Evolutionary conservation across 345 rosid species (phyloP).

Genomic region (Boechera retrofracta): DNA sequence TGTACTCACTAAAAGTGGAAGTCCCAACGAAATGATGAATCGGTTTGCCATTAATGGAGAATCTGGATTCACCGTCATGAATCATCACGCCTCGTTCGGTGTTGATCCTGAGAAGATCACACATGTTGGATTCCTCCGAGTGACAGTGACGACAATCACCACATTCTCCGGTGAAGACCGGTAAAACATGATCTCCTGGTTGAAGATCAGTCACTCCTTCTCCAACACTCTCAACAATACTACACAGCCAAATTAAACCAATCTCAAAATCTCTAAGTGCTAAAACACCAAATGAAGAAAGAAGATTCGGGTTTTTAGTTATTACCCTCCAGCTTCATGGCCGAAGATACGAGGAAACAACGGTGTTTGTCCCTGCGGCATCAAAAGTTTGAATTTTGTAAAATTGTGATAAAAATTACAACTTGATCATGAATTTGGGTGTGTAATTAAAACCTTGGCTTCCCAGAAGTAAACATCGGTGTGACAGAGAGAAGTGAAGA

Average conservation of each 20-base stretch:
- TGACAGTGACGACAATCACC: constrained; percentile 72
- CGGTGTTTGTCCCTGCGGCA: constrained; percentile 72
- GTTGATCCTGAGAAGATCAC: constrained; percentile 82
- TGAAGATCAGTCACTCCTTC: constrained; percentile 76
- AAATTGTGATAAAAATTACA: not conserved
- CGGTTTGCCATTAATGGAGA: constrained; percentile 73
- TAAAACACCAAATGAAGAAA: not conserved
- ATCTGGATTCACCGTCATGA: constrained; percentile 68
- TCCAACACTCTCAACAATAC: constrained; percentile 88
- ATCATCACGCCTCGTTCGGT: constrained; percentile 75
- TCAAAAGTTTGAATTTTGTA: not conserved
- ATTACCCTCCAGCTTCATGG: constrained; percentile 89
- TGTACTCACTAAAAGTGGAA: constrained; percentile 84
- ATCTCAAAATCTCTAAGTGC: not conserved
- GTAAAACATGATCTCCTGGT: constrained; percentile 80
- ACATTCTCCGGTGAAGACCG: constrained; percentile 84
- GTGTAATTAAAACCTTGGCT: constrained; percentile 60
- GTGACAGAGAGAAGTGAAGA: constrained; percentile 83
- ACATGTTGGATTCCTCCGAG: constrained; percentile 85
- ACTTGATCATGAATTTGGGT: not conserved
- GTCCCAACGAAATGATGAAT: constrained; percentile 77
- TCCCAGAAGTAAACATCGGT: constrained; percentile 98
- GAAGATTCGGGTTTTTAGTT: not conserved
- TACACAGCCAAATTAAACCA: constrained; percentile 23
- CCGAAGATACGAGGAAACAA: constrained; percentile 80